Evolutionary conservation across 495 filamentous ascomycete species (phyloP).

Genomic region (Penicillium manginii): DNA sequence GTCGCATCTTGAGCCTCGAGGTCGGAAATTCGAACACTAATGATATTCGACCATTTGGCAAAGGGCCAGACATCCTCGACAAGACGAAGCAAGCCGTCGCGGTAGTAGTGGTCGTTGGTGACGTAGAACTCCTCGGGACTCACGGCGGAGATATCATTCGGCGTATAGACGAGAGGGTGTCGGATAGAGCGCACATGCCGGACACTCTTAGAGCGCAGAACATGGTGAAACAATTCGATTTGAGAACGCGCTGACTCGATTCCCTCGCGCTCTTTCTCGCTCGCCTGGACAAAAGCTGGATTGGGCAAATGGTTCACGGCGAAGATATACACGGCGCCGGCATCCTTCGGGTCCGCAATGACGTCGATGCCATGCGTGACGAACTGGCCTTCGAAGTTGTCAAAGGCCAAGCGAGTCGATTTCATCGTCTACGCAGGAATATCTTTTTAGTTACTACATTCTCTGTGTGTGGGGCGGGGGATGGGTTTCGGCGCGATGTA

Average conservation of each 20-base stretch:
- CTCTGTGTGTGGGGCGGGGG: too few species aligned
- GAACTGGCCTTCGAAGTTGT: constrained; percentile 57
- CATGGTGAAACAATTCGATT: constrained; percentile 63
- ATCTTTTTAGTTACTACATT: too few species aligned
- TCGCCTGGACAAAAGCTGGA: constrained; percentile 31
- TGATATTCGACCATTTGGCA: constrained; percentile 44
- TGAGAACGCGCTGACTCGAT: constrained; percentile 50
- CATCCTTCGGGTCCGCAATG: constrained; percentile 45
- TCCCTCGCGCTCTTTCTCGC: constrained; percentile 7
- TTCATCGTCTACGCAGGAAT: constrained; percentile 42
- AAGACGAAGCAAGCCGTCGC: constrained; percentile 46
- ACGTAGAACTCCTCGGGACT: constrained; percentile 56
- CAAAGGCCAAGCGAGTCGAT: constrained; percentile 49
- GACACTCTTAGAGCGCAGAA: constrained; percentile 34
- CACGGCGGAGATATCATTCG: constrained; percentile 60
- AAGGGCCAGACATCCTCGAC: constrained; percentile 43
- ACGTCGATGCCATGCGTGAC: constrained; percentile 66
- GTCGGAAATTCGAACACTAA: constrained; percentile 37
- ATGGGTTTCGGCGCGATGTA: too few species aligned
- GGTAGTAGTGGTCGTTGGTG: constrained; percentile 64
- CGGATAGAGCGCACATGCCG: constrained; percentile 49
- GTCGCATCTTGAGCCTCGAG: constrained; percentile 17
- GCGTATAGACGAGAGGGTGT: constrained; percentile 55
- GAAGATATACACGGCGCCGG: constrained; percentile 59
- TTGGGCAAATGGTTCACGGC: constrained; percentile 63